Percentiles rank a stretch among this genome's conserved stretches.
These are phyloP conservation scores for Tarenaya hassleriana DNA, from an alignment of 345 rosid species.

Conservation along the genomic window DNA sequence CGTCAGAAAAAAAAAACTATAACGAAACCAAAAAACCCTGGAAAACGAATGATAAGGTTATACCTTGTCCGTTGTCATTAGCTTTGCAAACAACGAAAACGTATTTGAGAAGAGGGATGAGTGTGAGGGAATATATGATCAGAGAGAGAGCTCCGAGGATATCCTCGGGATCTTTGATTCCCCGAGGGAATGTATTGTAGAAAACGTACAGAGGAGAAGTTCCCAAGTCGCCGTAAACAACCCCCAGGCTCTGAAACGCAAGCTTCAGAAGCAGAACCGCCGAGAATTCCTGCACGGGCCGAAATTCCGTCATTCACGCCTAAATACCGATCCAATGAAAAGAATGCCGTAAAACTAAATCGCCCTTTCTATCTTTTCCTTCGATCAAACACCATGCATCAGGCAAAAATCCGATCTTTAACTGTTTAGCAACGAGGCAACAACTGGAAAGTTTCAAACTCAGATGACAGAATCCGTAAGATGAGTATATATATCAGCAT, in stretches of 20 bases:
- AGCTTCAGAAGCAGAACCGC: conserved; percentile 52
- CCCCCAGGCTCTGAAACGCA: conserved; percentile 73
- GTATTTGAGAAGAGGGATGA: conserved; percentile 68
- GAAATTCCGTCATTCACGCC: conserved; percentile 21
- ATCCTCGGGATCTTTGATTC: conserved; percentile 54
- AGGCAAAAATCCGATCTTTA: neutral
- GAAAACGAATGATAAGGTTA: neutral
- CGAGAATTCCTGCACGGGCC: conserved; percentile 47
- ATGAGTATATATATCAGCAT: too few relatives aligned
- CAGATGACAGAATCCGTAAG: neutral
- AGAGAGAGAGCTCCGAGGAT: conserved; percentile 64
- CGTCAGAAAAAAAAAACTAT: neutral
- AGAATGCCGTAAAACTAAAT: too few relatives aligned
- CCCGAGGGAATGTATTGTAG: conserved; percentile 63
- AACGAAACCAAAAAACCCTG: neutral
- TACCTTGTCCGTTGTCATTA: conserved; percentile 75
- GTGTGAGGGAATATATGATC: conserved; percentile 64
- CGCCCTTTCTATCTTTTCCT: neutral
- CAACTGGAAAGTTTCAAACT: neutral
- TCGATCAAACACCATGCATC: conserved; percentile 2
- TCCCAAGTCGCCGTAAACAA: conserved; percentile 72
- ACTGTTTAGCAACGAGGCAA: too few relatives aligned
- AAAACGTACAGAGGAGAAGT: conserved; percentile 72
- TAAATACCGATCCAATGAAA: too few relatives aligned
- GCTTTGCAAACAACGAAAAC: conserved; percentile 69